Conservation (phyloP, 306 rosid species). For the Bauhinia variegata region DNA sequence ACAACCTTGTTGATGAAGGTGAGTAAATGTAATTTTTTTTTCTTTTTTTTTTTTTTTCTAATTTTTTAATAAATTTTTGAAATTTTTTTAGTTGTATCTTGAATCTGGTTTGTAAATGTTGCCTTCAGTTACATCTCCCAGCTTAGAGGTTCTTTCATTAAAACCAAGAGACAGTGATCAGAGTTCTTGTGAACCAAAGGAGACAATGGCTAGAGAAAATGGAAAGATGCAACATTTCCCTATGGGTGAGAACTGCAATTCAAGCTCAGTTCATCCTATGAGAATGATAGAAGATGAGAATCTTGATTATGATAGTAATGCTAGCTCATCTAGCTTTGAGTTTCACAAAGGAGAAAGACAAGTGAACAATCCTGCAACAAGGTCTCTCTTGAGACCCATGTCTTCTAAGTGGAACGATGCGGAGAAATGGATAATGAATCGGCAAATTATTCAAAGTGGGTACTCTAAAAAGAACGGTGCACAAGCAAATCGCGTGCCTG, state of each 20-base stretch:
- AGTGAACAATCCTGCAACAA: slow-evolving; percentile 52
- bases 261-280: slow-evolving; percentile 64
- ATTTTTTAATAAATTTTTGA: neutral
- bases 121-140: slow-evolving; percentile 61
- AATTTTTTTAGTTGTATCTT: neutral
- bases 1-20: slow-evolving; percentile 79
- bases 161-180: slow-evolving; percentile 35
- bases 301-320: slow-evolving; percentile 92
- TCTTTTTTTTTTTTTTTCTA: neutral
- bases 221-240: slow-evolving; percentile 52
- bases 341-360: slow-evolving; percentile 85
- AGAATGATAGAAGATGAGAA: slow-evolving; percentile 75
- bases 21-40: slow-evolving; percentile 8
- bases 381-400: slow-evolving; percentile 73
- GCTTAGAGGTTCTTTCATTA: slow-evolving; percentile 51
- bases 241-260: slow-evolving; percentile 61
- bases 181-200: slow-evolving; percentile 8
- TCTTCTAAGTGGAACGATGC: slow-evolving; percentile 98
- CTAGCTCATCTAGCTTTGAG: slow-evolving; percentile 98
- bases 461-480: slow-evolving; percentile 52
- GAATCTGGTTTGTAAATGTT: slow-evolving; percentile 38
- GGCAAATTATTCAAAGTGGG: slow-evolving; percentile 56
- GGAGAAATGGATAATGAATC: slow-evolving; percentile 88
- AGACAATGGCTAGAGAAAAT: slow-evolving; percentile 46
- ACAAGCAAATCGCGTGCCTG: slow-evolving; percentile 62